Conservation (phyloP, 108 stramenopile genomes). For the Nannochloropsis gaditana region DNA sequence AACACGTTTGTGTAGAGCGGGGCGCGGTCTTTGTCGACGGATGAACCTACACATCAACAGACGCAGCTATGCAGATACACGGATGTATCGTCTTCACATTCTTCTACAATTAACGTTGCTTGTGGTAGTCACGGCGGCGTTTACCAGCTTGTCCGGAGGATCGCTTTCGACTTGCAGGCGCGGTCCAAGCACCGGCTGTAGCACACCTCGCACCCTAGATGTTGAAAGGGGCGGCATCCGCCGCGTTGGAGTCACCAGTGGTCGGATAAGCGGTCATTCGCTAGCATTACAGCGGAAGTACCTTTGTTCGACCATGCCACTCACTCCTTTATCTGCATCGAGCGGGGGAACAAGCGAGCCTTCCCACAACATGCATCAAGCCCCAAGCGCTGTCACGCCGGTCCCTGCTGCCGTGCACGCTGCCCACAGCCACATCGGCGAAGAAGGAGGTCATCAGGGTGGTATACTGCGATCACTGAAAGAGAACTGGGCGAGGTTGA, state of each 20-base stretch:
- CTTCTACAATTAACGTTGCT: neutral
- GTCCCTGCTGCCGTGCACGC: neutral
- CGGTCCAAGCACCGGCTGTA: neutral
- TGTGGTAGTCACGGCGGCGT: neutral
- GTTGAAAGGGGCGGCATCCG: neutral
- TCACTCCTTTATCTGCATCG: constrained; percentile 16
- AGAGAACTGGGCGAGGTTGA: neutral
- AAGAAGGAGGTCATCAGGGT: neutral
- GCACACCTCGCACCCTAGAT: neutral
- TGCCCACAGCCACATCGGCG: neutral
- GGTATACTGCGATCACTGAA: neutral
- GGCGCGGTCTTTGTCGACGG: too few species aligned
- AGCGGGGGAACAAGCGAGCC: neutral
- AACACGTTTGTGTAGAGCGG: too few species aligned
- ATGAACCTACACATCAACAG: neutral
- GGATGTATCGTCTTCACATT: neutral
- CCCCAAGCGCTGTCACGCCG: neutral
- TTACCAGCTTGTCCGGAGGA: neutral
- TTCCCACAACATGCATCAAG: neutral
- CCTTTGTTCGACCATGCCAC: neutral
- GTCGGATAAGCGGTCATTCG: neutral
- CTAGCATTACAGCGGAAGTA: constrained; percentile 6
- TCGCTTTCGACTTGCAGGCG: neutral
- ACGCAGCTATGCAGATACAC: neutral
- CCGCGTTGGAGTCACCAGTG: neutral